phyloP scores from a whole-genome alignment of 2,329 filamentous ascomycete genomes.

The Aspergillus novofumigatus region DNA sequence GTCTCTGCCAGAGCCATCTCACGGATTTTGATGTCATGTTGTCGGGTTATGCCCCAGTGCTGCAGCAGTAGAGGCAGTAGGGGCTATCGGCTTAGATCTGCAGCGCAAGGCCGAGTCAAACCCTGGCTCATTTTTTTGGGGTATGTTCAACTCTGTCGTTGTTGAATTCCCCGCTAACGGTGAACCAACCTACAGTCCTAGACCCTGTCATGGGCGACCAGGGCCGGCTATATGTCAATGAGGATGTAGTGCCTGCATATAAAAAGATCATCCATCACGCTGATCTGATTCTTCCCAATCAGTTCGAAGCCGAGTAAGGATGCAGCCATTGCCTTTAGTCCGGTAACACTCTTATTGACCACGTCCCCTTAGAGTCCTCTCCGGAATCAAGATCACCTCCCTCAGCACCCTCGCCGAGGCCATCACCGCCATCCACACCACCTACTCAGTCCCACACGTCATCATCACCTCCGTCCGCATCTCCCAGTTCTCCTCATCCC shows the following conservation, averaged over 20 bases:
- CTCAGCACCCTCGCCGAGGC: slow-evolving; percentile 68
- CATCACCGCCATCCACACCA: slow-evolving; percentile 71
- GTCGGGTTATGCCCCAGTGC: slow-evolving; percentile 93
- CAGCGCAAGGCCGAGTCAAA: slow-evolving; percentile 59
- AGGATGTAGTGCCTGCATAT: slow-evolving; percentile 89
- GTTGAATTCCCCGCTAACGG: neutral
- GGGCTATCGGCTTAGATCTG: slow-evolving; percentile 76
- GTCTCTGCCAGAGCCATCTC: slow-evolving; percentile 76
- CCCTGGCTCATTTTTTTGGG: slow-evolving; percentile 86
- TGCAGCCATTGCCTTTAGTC: neutral
- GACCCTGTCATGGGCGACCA: slow-evolving; percentile 99
- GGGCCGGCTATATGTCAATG: slow-evolving; percentile 82
- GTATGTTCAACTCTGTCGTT: slow-evolving; percentile 33
- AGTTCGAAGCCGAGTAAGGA: slow-evolving; percentile 90
- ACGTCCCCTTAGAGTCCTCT: slow-evolving; percentile 62
- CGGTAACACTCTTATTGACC: neutral
- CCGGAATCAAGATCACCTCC: slow-evolving; percentile 76
- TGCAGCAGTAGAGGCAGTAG: slow-evolving; percentile 76
- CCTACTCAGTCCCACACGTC: slow-evolving; percentile 76
- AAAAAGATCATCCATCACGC: slow-evolving; percentile 73
- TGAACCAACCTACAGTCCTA: slow-evolving; percentile 55
- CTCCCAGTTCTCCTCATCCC: slow-evolving; percentile 40
- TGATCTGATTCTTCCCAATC: slow-evolving; percentile 90
- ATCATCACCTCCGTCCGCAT: slow-evolving; percentile 87
- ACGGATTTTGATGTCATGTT: slow-evolving; percentile 92